Base-by-base conservation (phyloP, 768 basidiomycete species). In the Naganishia kalamii region DNA sequence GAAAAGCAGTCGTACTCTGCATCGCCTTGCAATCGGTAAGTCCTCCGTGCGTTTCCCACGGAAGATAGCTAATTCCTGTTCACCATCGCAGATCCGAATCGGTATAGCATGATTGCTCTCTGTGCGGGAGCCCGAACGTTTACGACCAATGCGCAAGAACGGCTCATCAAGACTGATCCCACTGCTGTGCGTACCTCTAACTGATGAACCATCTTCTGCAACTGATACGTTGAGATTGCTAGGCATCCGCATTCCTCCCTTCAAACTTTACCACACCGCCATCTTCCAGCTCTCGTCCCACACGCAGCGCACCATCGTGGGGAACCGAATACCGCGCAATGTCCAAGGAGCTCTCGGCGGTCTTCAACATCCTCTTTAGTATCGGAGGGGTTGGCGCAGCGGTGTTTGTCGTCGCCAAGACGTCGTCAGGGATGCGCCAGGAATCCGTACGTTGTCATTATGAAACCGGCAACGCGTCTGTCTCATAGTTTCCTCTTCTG, bases 291-390 rank as follows among this genome's bases (percentile, higher is more conserved):
- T 5, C 32, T 10, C 37, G 33, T 27, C 37, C 23, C 11, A 50
- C 49, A 21, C 15, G 37, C 50, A 17, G 17, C 21, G 12, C 37
- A n/a, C n/a, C 40, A 19, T 41, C 63, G 15, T 33, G 54, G 3
- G 63, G 63, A 4, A n/a, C 19, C 11, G 63, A 64, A 54, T 64
- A 64, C 51, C 63, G 50, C 41, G 33, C 51, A 17, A 44, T 44
- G 7, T 52, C 50, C 5, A 64, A 64, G 30, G 63, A 64, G 48
- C 50, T 64, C 12, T 51, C 63, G 19, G 51, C 63, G 25, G 63
- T 47, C 15, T 27, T 52, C 19, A 64, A 64, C 51, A 51, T 64
- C 12, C 25, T 64, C 3, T 64, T 64, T 27, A 52, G 50, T 27
- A 33, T 64, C 41, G 50, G 63, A 3, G 63, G 63, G 13, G 63